These are phyloP conservation scores for Metschnikowia sp. DNA, from an alignment of 805 yeast species.

Conservation along the genomic window DNA sequence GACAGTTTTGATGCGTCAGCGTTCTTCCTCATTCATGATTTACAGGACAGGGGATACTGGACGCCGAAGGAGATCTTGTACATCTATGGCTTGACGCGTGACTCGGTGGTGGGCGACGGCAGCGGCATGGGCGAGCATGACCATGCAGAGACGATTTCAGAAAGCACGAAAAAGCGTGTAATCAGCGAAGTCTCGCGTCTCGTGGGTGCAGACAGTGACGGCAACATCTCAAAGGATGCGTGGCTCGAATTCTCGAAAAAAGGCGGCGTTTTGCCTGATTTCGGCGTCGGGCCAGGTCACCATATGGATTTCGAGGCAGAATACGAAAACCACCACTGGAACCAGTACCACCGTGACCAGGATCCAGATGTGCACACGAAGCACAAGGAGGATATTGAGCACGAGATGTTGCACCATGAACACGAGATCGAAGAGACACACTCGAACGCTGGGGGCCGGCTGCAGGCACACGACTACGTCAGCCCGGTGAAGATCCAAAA, in stretches of 20 bases:
- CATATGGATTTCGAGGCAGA: slow-evolving; percentile 92
- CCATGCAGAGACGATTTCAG: slow-evolving; percentile 47
- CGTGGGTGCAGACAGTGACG: slow-evolving; percentile 66
- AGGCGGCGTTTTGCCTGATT: slow-evolving; percentile 82
- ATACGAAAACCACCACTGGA: slow-evolving; percentile 95
- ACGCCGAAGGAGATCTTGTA: slow-evolving; percentile 64
- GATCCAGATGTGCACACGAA: slow-evolving; percentile 81
- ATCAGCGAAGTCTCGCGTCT: slow-evolving; percentile 51
- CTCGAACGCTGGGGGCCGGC: slow-evolving; percentile 27
- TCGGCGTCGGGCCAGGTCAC: slow-evolving; percentile 91
- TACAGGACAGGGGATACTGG: slow-evolving; percentile 54
- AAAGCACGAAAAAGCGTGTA: slow-evolving; percentile 54
- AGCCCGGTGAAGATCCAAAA: slow-evolving; percentile 31
- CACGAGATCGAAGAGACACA: slow-evolving; percentile 71
- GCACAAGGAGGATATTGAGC: slow-evolving; percentile 87
- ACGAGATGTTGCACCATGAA: slow-evolving; percentile 80
- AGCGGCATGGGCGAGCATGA: slow-evolving; percentile 84
- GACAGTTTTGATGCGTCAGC: slow-evolving; percentile 70
- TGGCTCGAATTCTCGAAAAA: slow-evolving; percentile 57
- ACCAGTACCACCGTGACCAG: slow-evolving; percentile 64
- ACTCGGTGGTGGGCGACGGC: slow-evolving; percentile 78
- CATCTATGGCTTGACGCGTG: slow-evolving; percentile 75
- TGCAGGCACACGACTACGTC: slow-evolving; percentile 26
- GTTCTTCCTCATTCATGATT: slow-evolving; percentile 80
- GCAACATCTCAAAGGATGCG: slow-evolving; percentile 61